Conservation (phyloP, 768 basidiomycete genomes). For the Russula lepida region DNA sequence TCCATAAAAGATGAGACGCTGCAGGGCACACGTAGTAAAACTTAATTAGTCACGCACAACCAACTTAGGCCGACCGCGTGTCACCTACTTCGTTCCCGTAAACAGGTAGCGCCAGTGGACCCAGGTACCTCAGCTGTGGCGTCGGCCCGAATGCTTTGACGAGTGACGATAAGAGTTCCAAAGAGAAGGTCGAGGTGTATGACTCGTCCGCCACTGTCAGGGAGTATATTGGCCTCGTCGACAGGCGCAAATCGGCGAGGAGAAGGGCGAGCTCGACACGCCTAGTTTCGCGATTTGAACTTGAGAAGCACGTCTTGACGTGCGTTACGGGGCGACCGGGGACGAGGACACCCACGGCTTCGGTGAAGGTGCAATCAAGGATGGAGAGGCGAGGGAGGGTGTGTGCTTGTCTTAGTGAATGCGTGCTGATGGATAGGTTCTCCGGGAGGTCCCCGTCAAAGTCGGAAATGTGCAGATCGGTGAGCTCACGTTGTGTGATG, state of each 20-base stretch:
- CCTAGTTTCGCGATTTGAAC: slow-evolving; percentile 40
- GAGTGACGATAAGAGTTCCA: slow-evolving; percentile 42
- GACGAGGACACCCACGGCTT: slow-evolving; percentile 49
- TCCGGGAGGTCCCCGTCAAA: slow-evolving; percentile 26
- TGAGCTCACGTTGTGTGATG: slow-evolving; percentile 37
- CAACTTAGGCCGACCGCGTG: not conserved
- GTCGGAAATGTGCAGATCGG: slow-evolving; percentile 40
- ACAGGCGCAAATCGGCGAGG: slow-evolving; percentile 38
- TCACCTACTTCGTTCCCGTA: slow-evolving; percentile 42
- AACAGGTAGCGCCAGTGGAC: slow-evolving; percentile 56
- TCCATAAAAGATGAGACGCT: slow-evolving; percentile 59
- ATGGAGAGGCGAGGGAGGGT: slow-evolving; percentile 42
- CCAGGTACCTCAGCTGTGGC: slow-evolving; percentile 45
- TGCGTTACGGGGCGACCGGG: slow-evolving; percentile 52
- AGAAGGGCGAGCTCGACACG: slow-evolving; percentile 43
- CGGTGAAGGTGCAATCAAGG: slow-evolving; percentile 60
- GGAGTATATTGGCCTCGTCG: slow-evolving; percentile 38
- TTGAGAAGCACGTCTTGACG: slow-evolving; percentile 63
- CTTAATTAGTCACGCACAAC: not conserved
- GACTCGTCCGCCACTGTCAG: slow-evolving; percentile 56
- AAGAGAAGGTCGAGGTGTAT: slow-evolving; percentile 46
- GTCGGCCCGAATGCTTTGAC: slow-evolving; percentile 28
- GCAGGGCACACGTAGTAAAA: not conserved
- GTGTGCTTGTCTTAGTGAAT: slow-evolving; percentile 25
- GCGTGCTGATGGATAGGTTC: slow-evolving; percentile 17